phyloP scores from a whole-genome alignment of 1,139 yeast species.

The Yamadazyma sp. region DNA sequence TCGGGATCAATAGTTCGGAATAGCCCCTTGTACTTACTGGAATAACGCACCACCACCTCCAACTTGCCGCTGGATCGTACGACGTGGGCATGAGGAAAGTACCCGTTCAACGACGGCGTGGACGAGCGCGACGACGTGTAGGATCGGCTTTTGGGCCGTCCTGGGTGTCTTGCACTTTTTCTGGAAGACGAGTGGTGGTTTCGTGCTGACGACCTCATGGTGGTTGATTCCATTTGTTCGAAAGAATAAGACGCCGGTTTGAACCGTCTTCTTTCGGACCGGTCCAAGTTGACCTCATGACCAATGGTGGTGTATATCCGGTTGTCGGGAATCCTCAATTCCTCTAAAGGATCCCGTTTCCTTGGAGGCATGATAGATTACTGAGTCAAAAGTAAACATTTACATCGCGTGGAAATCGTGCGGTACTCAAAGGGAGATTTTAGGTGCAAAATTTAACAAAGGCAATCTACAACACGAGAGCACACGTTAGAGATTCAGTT shows the following conservation, averaged over 20 bases:
- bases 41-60: slow-evolving; percentile 7
- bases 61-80: not conserved
- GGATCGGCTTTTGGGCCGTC: not conserved
- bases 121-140: not conserved
- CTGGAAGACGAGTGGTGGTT: too few species aligned
- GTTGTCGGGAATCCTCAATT: slow-evolving; percentile 17
- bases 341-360: slow-evolving; percentile 15
- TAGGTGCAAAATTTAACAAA: too few species aligned
- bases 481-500: too few species aligned
- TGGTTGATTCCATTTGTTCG: not conserved
- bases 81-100: not conserved
- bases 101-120: not conserved
- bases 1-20: slow-evolving; percentile 13
- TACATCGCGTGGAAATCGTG: not conserved
- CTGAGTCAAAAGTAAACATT: slow-evolving; percentile 6
- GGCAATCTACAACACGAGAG: too few species aligned
- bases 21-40: slow-evolving; percentile 5
- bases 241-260: slow-evolving; percentile 1
- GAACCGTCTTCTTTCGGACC: slow-evolving; percentile 12
- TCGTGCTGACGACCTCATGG: not conserved
- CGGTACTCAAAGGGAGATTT: too few species aligned
- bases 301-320: slow-evolving; percentile 16
- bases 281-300: slow-evolving; percentile 10
- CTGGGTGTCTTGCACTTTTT: too few species aligned
- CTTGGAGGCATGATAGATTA: slow-evolving; percentile 14